Evolutionary conservation across 2,329 filamentous ascomycete genomes (phyloP).

Genomic region (Emergomyces pasteurianus): DNA sequence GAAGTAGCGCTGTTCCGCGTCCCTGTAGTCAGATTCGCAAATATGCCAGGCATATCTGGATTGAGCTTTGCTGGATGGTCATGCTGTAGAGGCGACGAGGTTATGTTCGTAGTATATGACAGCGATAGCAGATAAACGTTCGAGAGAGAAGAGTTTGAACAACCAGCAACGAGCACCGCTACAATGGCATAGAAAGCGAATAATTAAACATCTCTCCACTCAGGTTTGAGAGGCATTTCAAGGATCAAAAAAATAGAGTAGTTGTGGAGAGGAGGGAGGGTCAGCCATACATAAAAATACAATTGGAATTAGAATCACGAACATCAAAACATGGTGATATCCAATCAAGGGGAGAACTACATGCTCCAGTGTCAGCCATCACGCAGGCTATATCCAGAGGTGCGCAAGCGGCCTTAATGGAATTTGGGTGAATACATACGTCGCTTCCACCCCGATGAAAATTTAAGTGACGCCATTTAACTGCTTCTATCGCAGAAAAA

Average conservation of each 20-base stretch:
- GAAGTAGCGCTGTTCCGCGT: conserved; percentile 79
- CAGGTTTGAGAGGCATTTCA: background rate
- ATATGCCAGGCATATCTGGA: conserved; percentile 81
- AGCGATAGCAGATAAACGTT: conserved; percentile 94
- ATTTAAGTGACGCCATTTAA: background rate
- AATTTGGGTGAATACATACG: background rate
- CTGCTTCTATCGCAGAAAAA: background rate
- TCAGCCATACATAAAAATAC: conserved; percentile 1
- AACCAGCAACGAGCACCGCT: conserved; percentile 89
- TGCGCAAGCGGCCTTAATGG: background rate
- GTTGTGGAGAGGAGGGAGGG: background rate
- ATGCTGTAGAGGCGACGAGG: conserved; percentile 26
- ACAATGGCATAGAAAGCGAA: conserved; percentile 4
- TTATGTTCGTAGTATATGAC: conserved; percentile 52
- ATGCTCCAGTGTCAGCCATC: background rate
- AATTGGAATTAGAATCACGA: background rate
- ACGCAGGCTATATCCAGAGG: background rate
- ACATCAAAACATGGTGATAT: conserved; percentile 1
- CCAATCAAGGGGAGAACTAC: background rate
- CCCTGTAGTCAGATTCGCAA: conserved; percentile 68
- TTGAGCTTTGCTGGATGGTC: conserved; percentile 70
- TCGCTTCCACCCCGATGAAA: background rate
- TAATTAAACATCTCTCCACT: background rate
- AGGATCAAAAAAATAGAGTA: background rate
- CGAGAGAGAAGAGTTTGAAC: conserved; percentile 92